phyloP scores from a whole-genome alignment of 2,329 filamentous ascomycete genomes.

The Curvularia eragrostidis region DNA sequence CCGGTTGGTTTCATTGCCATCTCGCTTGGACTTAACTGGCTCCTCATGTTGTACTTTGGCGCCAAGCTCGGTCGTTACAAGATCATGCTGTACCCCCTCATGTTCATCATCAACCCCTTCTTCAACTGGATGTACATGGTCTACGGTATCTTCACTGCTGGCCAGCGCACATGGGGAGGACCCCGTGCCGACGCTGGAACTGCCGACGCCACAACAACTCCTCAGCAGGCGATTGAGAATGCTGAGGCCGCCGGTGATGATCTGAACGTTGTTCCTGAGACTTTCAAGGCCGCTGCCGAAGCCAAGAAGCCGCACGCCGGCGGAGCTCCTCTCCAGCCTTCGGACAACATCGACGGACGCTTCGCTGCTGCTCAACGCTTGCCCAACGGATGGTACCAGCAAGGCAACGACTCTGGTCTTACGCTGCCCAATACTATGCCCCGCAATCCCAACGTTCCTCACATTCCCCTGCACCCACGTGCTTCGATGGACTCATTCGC shows the following conservation, averaged over 20 bases:
- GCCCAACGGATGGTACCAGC: slow-evolving; percentile 72
- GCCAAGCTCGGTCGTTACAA: slow-evolving; percentile 87
- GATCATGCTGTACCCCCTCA: slow-evolving; percentile 91
- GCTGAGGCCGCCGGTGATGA: slow-evolving; percentile 83
- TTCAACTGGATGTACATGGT: slow-evolving; percentile 99
- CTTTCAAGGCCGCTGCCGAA: slow-evolving; percentile 68
- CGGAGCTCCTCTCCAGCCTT: slow-evolving; percentile 72
- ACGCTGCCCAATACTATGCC: slow-evolving; percentile 60
- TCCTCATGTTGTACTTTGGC: slow-evolving; percentile 96
- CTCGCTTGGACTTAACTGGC: slow-evolving; percentile 90
- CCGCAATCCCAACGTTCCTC: slow-evolving; percentile 55
- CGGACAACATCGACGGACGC: slow-evolving; percentile 75
- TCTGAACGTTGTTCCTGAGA: slow-evolving; percentile 86
- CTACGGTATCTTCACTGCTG: slow-evolving; percentile 93
- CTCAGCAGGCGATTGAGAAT: slow-evolving; percentile 82
- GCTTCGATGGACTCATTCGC: slow-evolving; percentile 72
- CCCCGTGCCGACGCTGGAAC: slow-evolving; percentile 87
- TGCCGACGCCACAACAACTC: slow-evolving; percentile 76
- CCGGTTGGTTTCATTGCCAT: slow-evolving; percentile 94
- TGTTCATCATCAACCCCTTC: slow-evolving; percentile 95
- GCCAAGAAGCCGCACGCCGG: slow-evolving; percentile 58
- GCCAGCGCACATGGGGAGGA: slow-evolving; percentile 93
- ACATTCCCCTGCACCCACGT: slow-evolving; percentile 59
- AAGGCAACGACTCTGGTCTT: slow-evolving; percentile 71
- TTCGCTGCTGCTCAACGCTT: slow-evolving; percentile 76